Percentiles rank a stretch among this genome's conserved stretches.
Conservation (phyloP, 2,329 filamentous ascomycete species). For the Penicillium thymicola region DNA sequence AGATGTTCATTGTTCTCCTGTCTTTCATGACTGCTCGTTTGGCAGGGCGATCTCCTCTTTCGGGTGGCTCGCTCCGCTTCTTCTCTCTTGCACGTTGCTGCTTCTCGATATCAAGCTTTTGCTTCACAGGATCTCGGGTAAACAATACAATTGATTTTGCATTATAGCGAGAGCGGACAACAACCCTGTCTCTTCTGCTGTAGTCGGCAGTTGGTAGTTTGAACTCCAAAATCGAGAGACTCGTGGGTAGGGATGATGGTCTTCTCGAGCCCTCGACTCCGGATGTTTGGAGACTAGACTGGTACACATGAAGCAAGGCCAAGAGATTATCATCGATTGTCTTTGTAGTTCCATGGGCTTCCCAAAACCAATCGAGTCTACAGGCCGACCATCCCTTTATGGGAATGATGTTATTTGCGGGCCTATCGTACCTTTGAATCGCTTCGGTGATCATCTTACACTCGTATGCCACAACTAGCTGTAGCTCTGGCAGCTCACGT, state of each 20-base stretch:
- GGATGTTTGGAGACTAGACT: background rate
- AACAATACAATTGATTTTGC: slow-evolving; percentile 6
- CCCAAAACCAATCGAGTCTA: slow-evolving; percentile 8
- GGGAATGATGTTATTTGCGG: background rate
- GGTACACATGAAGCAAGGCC: slow-evolving; percentile 2
- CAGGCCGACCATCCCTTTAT: slow-evolving; percentile 7
- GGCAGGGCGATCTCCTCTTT: background rate
- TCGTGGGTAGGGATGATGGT: background rate
- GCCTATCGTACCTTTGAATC: background rate
- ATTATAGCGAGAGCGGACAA: slow-evolving; percentile 5
- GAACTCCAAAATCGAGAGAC: slow-evolving; percentile 5
- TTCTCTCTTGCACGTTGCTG: background rate
- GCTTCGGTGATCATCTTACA: slow-evolving; percentile 29
- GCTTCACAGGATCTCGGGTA: background rate
- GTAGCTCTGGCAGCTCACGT: slow-evolving; percentile 34
- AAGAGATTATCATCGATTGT: background rate
- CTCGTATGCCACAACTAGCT: slow-evolving; percentile 33
- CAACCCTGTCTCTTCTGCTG: background rate
- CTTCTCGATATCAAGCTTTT: background rate
- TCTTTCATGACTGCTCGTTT: slow-evolving; percentile 10
- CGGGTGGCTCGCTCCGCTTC: background rate
- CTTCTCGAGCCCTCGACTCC: background rate
- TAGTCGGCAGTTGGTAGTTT: slow-evolving; percentile 1
- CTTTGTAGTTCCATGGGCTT: background rate
- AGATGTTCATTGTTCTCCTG: background rate